Percentiles rank a stretch among this genome's conserved stretches.
phyloP scores from a whole-genome alignment of 306 rosid species.

The Corylus heterophylla region DNA sequence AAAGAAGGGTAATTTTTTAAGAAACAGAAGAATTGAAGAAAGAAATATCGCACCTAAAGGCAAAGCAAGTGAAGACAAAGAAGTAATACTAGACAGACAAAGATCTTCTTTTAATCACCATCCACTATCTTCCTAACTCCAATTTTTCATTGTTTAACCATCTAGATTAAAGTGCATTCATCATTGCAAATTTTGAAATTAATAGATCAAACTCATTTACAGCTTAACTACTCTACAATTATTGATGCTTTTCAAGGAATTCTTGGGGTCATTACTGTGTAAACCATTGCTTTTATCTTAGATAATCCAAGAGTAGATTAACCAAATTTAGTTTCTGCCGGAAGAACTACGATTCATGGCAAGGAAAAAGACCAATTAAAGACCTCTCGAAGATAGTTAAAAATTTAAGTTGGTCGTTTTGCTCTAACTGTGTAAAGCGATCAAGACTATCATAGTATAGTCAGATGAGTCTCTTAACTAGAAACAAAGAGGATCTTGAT shows the following conservation, averaged over 20 bases:
- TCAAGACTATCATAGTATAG: no score
- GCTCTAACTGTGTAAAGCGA: no score
- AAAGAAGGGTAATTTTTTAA: background rate
- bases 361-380: background rate
- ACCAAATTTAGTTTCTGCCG: background rate
- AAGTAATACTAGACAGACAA: background rate
- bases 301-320: background rate
- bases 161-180: background rate
- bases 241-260: background rate
- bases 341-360: background rate
- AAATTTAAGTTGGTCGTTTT: background rate
- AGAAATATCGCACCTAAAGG: background rate
- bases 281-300: no score
- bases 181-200: background rate
- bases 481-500: no score
- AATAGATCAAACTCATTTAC: background rate
- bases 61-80: background rate
- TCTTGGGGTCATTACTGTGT: background rate
- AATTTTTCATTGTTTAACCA: background rate
- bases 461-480: no score
- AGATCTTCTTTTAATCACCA: background rate
- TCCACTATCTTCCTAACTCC: background rate
- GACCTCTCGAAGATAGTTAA: background rate
- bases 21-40: no score
- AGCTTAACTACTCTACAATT: background rate